Conservation (phyloP, 768 basidiomycete species). For the Boletus vermiculosoides region DNA sequence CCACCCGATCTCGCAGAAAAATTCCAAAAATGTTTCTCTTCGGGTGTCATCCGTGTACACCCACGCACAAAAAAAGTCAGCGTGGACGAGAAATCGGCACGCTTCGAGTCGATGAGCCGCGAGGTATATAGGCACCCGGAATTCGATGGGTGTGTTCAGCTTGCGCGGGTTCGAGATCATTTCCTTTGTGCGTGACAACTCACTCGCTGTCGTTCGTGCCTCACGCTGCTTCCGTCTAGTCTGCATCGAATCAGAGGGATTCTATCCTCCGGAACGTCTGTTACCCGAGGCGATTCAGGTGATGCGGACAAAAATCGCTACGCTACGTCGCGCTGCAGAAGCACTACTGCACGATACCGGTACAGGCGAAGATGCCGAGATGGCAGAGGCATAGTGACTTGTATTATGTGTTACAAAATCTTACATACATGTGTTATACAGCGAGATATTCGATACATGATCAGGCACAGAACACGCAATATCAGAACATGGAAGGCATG, state of each 20-base stretch:
- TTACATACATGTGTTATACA: conserved; percentile 7
- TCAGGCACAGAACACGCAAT: background rate
- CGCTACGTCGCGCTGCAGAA: conserved; percentile 57
- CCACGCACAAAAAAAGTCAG: conserved; percentile 55
- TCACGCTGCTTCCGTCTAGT: conserved; percentile 45
- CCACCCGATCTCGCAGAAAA: conserved; percentile 74
- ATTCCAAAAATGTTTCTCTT: conserved; percentile 86
- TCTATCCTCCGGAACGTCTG: conserved; percentile 81
- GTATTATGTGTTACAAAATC: background rate
- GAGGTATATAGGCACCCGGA: conserved; percentile 93
- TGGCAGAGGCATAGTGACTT: conserved; percentile 41
- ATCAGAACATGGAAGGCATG: background rate
- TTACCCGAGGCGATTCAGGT: conserved; percentile 78
- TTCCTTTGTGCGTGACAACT: conserved; percentile 74
- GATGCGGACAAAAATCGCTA: conserved; percentile 75
- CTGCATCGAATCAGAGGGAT: conserved; percentile 87
- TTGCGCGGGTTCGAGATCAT: conserved; percentile 85
- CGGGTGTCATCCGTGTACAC: conserved; percentile 70
- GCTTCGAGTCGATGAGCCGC: conserved; percentile 86
- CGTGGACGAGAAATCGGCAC: conserved; percentile 62
- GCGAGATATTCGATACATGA: background rate
- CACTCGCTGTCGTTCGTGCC: background rate
- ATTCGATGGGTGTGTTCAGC: conserved; percentile 78
- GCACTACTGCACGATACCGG: conserved; percentile 46
- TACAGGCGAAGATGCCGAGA: conserved; percentile 51